Conservation (phyloP, 371 early-diverging fungal genomes). For the Choanephora cucurbitarum region DNA sequence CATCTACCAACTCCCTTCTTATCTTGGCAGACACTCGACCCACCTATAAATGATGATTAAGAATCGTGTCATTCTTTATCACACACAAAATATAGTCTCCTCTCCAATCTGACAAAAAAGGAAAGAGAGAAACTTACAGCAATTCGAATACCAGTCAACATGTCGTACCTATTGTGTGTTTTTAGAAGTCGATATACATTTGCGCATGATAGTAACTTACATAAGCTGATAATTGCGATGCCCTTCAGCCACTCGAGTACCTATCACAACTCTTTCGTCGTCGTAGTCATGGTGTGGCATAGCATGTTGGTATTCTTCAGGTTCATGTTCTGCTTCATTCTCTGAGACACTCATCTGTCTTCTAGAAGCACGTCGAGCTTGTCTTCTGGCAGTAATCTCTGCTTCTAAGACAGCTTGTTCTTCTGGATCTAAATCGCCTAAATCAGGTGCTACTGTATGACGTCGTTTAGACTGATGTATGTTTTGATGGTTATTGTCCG, state of each 20-base stretch:
- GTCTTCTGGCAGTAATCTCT: slow-evolving; percentile 42
- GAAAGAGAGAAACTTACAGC: slow-evolving; percentile 51
- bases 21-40: slow-evolving; percentile 83
- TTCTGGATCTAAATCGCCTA: slow-evolving; percentile 38
- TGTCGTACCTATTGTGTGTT: slow-evolving; percentile 78
- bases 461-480: neutral
- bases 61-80: no score
- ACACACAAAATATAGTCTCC: no score
- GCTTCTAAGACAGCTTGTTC: slow-evolving; percentile 39
- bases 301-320: no score
- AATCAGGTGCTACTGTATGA: slow-evolving; percentile 27
- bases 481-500: neutral
- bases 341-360: slow-evolving; percentile 3
- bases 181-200: neutral
- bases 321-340: no score
- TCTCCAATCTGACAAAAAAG: neutral
- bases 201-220: slow-evolving; percentile 42
- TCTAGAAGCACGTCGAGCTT: slow-evolving; percentile 44
- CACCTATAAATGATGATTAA: neutral
- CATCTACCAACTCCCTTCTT: slow-evolving; percentile 64
- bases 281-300: slow-evolving; percentile 29
- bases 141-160: slow-evolving; percentile 93
- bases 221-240: slow-evolving; percentile 83
- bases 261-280: slow-evolving; percentile 62
- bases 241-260: slow-evolving; percentile 68